phyloP scores from a whole-genome alignment of 495 filamentous ascomycete species.

The Endocarpon pusillum region DNA sequence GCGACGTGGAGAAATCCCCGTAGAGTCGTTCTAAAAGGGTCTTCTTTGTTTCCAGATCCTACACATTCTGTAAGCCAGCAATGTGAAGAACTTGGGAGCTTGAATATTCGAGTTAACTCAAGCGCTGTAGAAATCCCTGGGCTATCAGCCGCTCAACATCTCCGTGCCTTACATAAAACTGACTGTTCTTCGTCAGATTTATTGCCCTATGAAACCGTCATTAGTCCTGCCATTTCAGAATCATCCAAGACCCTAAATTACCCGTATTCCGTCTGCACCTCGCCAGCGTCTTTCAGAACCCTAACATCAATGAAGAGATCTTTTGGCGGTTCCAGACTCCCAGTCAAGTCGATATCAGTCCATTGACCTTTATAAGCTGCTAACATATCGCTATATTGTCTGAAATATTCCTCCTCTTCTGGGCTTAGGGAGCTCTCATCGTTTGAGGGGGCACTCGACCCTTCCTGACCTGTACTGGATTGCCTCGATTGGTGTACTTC shows the following conservation, averaged over 20 bases:
- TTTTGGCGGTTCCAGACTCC: conserved; percentile 80
- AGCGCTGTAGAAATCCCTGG: conserved; percentile 90
- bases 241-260: no score
- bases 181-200: conserved; percentile 92
- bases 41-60: no score
- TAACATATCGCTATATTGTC: conserved; percentile 79
- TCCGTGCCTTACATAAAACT: conserved; percentile 90
- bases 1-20: no score
- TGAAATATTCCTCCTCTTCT: conserved; percentile 92
- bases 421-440: conserved; percentile 80
- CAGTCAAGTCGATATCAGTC: conserved; percentile 95
- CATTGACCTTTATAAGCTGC: conserved; percentile 96
- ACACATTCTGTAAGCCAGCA: no score
- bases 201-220: conserved; percentile 77
- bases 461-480: conserved; percentile 20
- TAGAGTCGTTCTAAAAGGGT: no score
- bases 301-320: conserved; percentile 97
- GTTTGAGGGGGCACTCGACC: no score
- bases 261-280: conserved; percentile 99
- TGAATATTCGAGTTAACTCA: no score
- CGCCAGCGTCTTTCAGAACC: conserved; percentile 90
- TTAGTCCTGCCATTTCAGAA: no score
- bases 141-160: conserved; percentile 91
- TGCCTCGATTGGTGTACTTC: conserved; percentile 27
- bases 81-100: no score